These are phyloP conservation scores for Magnolia sinica DNA, from an alignment of 164 flowering plant species.

Conservation along the genomic window DNA sequence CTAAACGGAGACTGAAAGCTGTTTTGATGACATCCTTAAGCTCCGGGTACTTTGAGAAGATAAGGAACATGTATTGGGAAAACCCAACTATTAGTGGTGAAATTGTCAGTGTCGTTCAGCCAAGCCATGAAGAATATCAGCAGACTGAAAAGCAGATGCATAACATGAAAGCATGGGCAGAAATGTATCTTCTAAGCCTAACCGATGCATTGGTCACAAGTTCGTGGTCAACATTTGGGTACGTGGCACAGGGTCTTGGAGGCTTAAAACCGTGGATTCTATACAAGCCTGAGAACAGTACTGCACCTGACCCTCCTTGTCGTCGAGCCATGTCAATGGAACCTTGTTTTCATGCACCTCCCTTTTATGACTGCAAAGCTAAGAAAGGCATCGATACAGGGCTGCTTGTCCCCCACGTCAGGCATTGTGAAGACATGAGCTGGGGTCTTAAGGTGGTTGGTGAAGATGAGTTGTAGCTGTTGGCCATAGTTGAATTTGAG, in stretches of 20 bases:
- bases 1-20: slow-evolving; percentile 39
- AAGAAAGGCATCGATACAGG: slow-evolving; percentile 68
- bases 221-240: slow-evolving; percentile 88
- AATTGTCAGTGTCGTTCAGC: slow-evolving; percentile 59
- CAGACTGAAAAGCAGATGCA: slow-evolving; percentile 59
- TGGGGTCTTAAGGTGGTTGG: slow-evolving; percentile 82
- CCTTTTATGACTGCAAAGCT: slow-evolving; percentile 80
- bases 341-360: slow-evolving; percentile 94
- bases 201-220: slow-evolving; percentile 68
- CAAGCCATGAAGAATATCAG: slow-evolving; percentile 76
- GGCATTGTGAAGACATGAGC: slow-evolving; percentile 82
- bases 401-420: slow-evolving; percentile 67
- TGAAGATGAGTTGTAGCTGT: slow-evolving; percentile 22
- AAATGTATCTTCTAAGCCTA: slow-evolving; percentile 78
- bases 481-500: neutral
- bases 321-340: slow-evolving; percentile 74
- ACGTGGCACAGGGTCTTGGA: slow-evolving; percentile 89
- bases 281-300: slow-evolving; percentile 62
- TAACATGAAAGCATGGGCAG: slow-evolving; percentile 80
- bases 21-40: slow-evolving; percentile 65
- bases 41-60: slow-evolving; percentile 56
- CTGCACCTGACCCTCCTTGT: slow-evolving; percentile 74
- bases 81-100: slow-evolving; percentile 66
- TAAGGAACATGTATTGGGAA: slow-evolving; percentile 76
- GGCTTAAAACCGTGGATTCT: slow-evolving; percentile 84